Evolutionary conservation across 2,329 filamentous ascomycete genomes (phyloP), one percentile per base, ranked within the genome.

Genomic region (Exophiala bonariae): DNA sequence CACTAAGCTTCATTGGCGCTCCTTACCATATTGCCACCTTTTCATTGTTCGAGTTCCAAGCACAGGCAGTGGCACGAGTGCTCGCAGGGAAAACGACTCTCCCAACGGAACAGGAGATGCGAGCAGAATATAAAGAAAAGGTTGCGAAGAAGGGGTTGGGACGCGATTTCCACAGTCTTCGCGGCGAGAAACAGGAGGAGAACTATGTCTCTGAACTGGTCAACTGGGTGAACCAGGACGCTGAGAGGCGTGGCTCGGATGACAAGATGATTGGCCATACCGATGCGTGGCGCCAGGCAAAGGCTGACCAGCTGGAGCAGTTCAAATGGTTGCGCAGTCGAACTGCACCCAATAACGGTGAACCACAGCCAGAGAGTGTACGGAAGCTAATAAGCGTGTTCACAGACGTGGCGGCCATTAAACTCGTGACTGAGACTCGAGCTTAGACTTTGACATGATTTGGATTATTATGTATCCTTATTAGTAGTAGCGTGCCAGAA

Each of bases 11-110:
- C 52, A 69, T 87, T 14, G 84, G 84, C 0, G 78, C 83, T 0
- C 82, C 81, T 0, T 86, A 81, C 58, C 79, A 85, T 58, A 80
- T 80, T 0, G 81, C 82, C 0, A 87, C 84, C 0, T 88, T 87
- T 58, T 81, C 81, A 0, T 68, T 87, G 0, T 87, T 86, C 50
- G 84, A 87, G 50, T 86, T 85, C 55, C 85, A 88, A 60, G 82
- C 82, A 0, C 78, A 83, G 53, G 76, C 75, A 0, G 68, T 85
- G 0, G 78, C 83, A 0, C 74, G 79, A 2, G 76, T 83, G 0
- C 71, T 83, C 3, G 69, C 78, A 0, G 80, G 79, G 0, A 67
- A 71, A 23, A 73, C 73, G 0, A 51, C 57, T 1, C 60, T 85
- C 16, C 81, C 82, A 0, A 50, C 61, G 0, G 41, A 63, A 23